Conservation (phyloP, 1,284 basidiomycete species). For the Phenoliferia sp. region DNA sequence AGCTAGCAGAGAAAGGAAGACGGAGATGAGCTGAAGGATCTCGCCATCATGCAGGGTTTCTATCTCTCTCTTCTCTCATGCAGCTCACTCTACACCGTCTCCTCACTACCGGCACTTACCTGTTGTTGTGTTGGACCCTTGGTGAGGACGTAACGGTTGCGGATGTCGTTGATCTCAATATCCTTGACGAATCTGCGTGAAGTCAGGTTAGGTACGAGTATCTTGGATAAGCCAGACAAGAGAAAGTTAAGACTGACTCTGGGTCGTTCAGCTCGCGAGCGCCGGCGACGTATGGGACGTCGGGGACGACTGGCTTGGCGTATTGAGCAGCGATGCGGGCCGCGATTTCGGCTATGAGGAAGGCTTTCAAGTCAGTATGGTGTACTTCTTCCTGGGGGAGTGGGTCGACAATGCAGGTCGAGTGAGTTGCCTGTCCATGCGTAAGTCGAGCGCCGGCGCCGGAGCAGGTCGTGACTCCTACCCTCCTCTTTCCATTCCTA, state of each 20-base stretch:
- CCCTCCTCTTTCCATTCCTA: too few relatives aligned
- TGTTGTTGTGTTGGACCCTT: constrained; percentile 88
- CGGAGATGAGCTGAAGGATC: constrained; percentile 1
- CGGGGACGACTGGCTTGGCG: constrained; percentile 34
- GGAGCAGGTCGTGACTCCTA: too few relatives aligned
- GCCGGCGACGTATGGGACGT: constrained; percentile 2
- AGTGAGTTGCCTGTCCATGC: neutral
- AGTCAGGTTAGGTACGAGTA: neutral
- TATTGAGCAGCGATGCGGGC: constrained; percentile 88
- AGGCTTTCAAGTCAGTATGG: neutral
- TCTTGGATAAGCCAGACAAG: neutral
- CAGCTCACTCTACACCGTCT: neutral
- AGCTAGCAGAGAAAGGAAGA: neutral
- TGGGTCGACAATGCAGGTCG: neutral
- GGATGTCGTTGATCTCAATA: constrained; percentile 94
- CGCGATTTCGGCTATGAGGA: constrained; percentile 61
- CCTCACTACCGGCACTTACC: constrained; percentile 22
- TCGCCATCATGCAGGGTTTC: constrained; percentile 7
- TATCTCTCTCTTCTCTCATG: neutral
- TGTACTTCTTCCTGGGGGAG: neutral
- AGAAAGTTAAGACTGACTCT: constrained; percentile 3
- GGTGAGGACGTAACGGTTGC: constrained; percentile 92
- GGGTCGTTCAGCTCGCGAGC: constrained; percentile 18
- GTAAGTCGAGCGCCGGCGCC: too few relatives aligned
- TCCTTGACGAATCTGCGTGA: constrained; percentile 63